A percentile compares a stretch with the other conserved stretches of the same genome.
phyloP scores from a whole-genome alignment of 1,139 yeast genomes.

The Nadsonia commutata region DNA sequence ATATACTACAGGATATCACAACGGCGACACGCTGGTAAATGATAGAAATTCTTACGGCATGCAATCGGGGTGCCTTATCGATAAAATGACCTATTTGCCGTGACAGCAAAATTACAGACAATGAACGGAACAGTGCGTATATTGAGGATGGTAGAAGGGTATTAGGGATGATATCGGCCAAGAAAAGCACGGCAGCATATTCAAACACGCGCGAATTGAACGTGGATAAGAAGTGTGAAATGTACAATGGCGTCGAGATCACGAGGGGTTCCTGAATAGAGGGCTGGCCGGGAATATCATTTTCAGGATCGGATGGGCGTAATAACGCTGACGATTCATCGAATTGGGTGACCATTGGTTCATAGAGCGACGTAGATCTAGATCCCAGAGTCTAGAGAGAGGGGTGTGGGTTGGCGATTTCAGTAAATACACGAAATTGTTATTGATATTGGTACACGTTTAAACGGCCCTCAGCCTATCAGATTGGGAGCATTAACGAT shows the following conservation, averaged over 20 bases:
- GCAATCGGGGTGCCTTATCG: slow-evolving; percentile 17
- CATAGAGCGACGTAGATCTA: too few species aligned
- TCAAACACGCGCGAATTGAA: slow-evolving; percentile 25
- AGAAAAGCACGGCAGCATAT: slow-evolving; percentile 23
- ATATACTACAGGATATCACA: slow-evolving; percentile 14
- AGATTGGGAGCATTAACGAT: too few species aligned
- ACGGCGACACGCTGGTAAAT: slow-evolving; percentile 23
- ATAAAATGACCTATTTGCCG: slow-evolving; percentile 17
- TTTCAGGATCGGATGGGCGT: too few species aligned
- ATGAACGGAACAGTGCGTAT: slow-evolving; percentile 20
- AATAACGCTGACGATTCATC: too few species aligned
- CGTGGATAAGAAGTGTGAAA: slow-evolving; percentile 23
- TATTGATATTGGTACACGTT: too few species aligned
- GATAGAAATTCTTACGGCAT: slow-evolving; percentile 21
- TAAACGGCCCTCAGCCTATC: too few species aligned
- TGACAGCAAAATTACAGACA: slow-evolving; percentile 19
- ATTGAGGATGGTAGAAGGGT: slow-evolving; percentile 22
- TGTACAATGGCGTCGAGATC: slow-evolving; percentile 11
- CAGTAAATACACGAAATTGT: too few species aligned
- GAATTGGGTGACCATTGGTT: too few species aligned
- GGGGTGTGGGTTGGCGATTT: too few species aligned
- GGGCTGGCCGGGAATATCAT: too few species aligned
- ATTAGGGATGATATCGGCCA: slow-evolving; percentile 20
- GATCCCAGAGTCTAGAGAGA: too few species aligned
- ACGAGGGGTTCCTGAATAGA: background rate